Evolutionary conservation across 768 basidiomycete genomes (phyloP).

Genomic region (Stropharia rugosoannulata): DNA sequence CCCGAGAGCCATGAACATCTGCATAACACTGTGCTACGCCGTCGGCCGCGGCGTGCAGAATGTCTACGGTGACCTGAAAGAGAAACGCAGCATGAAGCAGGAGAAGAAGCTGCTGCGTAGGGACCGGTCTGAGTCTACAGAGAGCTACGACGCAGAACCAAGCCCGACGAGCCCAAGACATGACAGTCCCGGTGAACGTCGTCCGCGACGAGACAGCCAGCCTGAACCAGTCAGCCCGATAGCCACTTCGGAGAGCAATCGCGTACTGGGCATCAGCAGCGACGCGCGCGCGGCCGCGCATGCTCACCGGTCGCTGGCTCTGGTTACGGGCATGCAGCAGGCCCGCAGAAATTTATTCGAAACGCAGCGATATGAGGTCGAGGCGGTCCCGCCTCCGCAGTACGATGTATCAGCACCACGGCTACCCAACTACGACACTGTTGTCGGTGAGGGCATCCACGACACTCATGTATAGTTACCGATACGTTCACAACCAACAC

Average conservation of each 20-base stretch:
- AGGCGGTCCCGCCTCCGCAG: background rate
- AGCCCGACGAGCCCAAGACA: too few species aligned
- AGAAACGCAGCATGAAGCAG: background rate
- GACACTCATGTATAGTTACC: background rate
- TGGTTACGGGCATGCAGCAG: background rate
- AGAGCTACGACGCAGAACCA: background rate
- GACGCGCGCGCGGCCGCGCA: background rate
- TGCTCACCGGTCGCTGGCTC: background rate
- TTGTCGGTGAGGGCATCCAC: background rate
- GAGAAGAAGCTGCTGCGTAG: background rate
- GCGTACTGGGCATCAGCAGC: background rate
- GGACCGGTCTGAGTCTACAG: background rate
- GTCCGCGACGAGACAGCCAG: background rate
- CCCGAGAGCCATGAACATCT: background rate
- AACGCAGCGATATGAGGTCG: background rate
- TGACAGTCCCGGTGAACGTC: too few species aligned
- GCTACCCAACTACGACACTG: background rate
- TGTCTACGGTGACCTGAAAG: background rate
- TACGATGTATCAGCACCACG: background rate
- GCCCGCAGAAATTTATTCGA: background rate
- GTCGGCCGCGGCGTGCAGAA: background rate
- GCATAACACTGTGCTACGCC: background rate
- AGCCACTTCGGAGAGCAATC: background rate
- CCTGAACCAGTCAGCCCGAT: background rate
- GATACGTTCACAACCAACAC: background rate